Base-by-base conservation (phyloP, 1,284 basidiomycete species). In the Ustanciosporium gigantosporum region DNA sequence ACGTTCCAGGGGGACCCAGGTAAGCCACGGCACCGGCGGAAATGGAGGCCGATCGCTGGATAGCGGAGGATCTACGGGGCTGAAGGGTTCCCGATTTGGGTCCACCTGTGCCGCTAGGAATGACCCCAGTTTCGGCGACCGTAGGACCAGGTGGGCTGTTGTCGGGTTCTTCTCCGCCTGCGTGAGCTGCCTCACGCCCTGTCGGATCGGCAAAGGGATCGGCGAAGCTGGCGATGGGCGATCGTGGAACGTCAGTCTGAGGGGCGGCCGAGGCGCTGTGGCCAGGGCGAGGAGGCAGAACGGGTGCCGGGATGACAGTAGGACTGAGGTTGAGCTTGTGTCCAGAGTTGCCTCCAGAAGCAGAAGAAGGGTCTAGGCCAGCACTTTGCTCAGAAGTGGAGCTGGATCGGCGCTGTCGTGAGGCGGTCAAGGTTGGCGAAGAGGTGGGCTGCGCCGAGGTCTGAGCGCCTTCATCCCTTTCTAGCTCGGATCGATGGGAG, bases 51-150 rank as follows among this genome's bases (percentile, higher is more conserved):
- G 60, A 58, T n/a, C 60, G 46, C 38, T 52, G 51, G 21, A 36
- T 53, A 9, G 51, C 43, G 23, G 61, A 65, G 3, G 51, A 55
- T 32, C 47, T 35, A 23, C 66, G 66, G 13, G 53, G 60, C 15
- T 41, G 56, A 9, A 69, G 48, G 13, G 50, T 59, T 22, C 67
- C 67, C 3, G 64, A 56, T 37, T 64, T 66, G 36, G 67, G 67
- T 4, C 67, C 67, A 11, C 67, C 67, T 9, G 57, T 49, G 4
- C 67, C 67, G n/a, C 44, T 49, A 0, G 60, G 59, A 9, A 66
- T 41, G 11, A 59, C 44, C 5, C 67, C 67, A 1, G 67, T 69
- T 56, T 69, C 67, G 21, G 64, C 67, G 2, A 66, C 59, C 3
- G 67, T 69, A 6, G 55, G 53, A 15, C 44, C 64, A 17, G 56